A percentile compares a stretch with the other conserved stretches of the same genome.
Evolutionary conservation across 139 green algal genomes (phyloP).

Genomic region (Chlorella sp.): DNA sequence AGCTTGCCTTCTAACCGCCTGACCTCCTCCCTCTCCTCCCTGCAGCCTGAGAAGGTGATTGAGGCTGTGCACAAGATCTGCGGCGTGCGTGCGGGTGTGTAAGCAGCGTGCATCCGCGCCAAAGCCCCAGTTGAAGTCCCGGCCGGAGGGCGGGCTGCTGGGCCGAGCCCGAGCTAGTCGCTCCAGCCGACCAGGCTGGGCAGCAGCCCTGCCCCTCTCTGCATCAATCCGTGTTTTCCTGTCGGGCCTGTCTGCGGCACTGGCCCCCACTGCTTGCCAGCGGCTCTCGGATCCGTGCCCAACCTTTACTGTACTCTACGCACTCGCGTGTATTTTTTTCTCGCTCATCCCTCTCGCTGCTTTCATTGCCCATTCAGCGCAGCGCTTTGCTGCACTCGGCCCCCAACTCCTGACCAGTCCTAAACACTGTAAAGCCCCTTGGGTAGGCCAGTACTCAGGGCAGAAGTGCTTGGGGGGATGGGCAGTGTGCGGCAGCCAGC

Average conservation of each 20-base stretch:
- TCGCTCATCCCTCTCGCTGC: neutral
- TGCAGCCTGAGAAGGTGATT: slow-evolving; percentile 74
- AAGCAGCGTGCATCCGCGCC: neutral
- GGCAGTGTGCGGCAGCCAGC: too few relatives aligned
- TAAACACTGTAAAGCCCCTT: neutral
- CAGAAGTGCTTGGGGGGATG: too few relatives aligned
- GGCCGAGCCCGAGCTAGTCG: neutral
- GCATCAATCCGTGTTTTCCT: neutral
- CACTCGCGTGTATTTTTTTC: slow-evolving; percentile 23
- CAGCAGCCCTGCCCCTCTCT: neutral
- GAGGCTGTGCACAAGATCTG: slow-evolving; percentile 51
- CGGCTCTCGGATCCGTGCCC: neutral
- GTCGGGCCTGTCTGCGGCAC: neutral
- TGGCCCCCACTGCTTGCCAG: neutral
- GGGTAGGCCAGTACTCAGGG: neutral
- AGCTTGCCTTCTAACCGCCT: too few relatives aligned
- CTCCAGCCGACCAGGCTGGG: neutral
- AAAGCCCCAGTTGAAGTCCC: neutral
- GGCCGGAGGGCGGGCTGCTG: neutral
- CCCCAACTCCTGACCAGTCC: neutral
- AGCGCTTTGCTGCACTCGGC: neutral
- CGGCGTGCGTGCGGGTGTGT: slow-evolving; percentile 11
- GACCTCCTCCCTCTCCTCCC: too few relatives aligned
- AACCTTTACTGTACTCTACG: neutral
- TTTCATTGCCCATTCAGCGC: slow-evolving; percentile 1